Percentiles rank a stretch among this genome's conserved stretches.
phyloP scores from a whole-genome alignment of 192 early-diverging fungal genomes.

The Coemansia sp. region DNA sequence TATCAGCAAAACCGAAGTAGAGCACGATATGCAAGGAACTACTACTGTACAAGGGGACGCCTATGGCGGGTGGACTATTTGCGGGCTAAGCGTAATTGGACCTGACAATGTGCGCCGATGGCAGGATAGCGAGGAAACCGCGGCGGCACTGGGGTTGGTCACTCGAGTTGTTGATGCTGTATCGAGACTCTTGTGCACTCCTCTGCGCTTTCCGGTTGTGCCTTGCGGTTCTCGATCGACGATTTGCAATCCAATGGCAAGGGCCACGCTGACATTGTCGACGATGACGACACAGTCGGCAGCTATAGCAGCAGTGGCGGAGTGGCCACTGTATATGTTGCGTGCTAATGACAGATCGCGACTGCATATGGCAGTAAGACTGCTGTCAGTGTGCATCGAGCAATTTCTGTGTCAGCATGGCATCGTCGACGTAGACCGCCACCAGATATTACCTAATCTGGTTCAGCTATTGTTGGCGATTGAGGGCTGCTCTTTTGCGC shows the following conservation, averaged over 20 bases:
- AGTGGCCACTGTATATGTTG: slow-evolving; percentile 29
- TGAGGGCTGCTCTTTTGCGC: slow-evolving; percentile 30
- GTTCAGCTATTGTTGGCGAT: slow-evolving; percentile 38
- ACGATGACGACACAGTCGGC: background rate
- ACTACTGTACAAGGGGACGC: background rate
- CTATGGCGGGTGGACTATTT: slow-evolving; percentile 25
- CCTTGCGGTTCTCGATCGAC: slow-evolving; percentile 24
- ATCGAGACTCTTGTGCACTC: slow-evolving; percentile 6
- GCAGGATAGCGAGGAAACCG: slow-evolving; percentile 13
- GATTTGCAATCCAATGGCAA: slow-evolving; percentile 2
- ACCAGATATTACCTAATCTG: slow-evolving; percentile 15
- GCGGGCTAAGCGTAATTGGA: slow-evolving; percentile 15
- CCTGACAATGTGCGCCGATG: background rate
- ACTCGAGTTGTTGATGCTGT: slow-evolving; percentile 15
- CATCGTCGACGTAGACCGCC: slow-evolving; percentile 9
- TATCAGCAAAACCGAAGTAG: background rate
- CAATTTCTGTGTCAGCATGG: slow-evolving; percentile 29
- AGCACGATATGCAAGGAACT: background rate
- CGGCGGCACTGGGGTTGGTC: slow-evolving; percentile 32
- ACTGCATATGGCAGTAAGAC: slow-evolving; percentile 7
- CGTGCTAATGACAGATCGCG: slow-evolving; percentile 8
- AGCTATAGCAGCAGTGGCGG: background rate
- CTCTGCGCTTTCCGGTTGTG: slow-evolving; percentile 31
- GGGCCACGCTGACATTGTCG: background rate
- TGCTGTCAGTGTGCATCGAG: slow-evolving; percentile 21